A percentile compares a stretch with the other conserved stretches of the same genome.
Evolutionary conservation across 441 rosid genomes (phyloP).

Genomic region (Gossypium schwendimanii): DNA sequence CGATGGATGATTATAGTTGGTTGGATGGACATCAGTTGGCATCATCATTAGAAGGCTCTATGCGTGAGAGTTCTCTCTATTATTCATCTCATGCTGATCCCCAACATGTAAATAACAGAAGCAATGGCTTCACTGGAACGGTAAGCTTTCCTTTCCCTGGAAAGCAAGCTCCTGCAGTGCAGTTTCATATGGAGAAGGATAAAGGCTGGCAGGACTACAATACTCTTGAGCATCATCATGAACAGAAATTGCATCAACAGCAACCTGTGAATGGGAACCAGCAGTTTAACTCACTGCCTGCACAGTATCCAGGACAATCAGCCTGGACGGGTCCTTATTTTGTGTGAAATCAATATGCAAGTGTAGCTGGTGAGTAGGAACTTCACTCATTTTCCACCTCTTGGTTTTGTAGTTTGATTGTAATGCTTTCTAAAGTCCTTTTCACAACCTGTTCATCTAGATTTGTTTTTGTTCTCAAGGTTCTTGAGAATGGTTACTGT

Average conservation of each 20-base stretch:
- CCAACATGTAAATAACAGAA: constrained; percentile 36
- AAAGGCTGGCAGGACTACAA: constrained; percentile 45
- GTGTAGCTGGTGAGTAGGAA: constrained; percentile 38
- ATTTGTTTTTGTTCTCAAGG: constrained; percentile 23
- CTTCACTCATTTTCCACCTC: background rate
- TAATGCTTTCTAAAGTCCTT: background rate
- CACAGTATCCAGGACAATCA: constrained; percentile 76
- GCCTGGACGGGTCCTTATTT: constrained; percentile 65
- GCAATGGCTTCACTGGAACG: constrained; percentile 46
- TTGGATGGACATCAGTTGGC: constrained; percentile 83
- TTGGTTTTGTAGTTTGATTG: background rate
- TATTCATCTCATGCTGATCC: constrained; percentile 37
- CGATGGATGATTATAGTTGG: constrained; percentile 88
- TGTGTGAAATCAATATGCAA: constrained; percentile 63
- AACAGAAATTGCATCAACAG: constrained; percentile 45
- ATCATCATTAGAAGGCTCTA: constrained; percentile 36
- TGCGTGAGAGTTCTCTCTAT: constrained; percentile 33
- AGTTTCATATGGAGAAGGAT: constrained; percentile 41
- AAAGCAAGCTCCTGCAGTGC: constrained; percentile 48
- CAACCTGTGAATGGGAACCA: constrained; percentile 42
- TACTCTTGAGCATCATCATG: constrained; percentile 44
- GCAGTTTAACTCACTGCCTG: constrained; percentile 50
- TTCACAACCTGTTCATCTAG: background rate
- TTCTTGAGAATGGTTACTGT: constrained; percentile 10
- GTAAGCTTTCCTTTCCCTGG: constrained; percentile 85